These are phyloP conservation scores for Termitomyces sp. DNA, from an alignment of 768 basidiomycete genomes.

Conservation along the genomic window DNA sequence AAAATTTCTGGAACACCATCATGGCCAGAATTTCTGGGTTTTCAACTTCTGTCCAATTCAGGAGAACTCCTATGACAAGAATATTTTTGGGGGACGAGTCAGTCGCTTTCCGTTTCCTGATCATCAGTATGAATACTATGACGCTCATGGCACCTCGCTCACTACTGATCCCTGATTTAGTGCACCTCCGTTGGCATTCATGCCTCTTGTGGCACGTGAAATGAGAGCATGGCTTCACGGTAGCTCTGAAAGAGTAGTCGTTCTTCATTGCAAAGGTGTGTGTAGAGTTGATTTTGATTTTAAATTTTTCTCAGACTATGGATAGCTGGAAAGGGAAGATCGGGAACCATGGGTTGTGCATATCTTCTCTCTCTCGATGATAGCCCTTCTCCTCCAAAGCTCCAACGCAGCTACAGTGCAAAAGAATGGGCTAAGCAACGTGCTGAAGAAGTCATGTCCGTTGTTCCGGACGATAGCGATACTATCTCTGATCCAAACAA, in stretches of 20 bases:
- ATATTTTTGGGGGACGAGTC: slow-evolving; percentile 68
- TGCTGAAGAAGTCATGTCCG: slow-evolving; percentile 46
- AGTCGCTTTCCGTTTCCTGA: slow-evolving; percentile 89
- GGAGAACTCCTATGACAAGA: slow-evolving; percentile 77
- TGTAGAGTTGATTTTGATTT: not conserved
- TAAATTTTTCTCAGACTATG: not conserved
- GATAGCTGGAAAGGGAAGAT: slow-evolving; percentile 77
- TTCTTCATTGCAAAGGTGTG: slow-evolving; percentile 84
- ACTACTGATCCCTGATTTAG: not conserved
- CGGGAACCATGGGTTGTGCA: slow-evolving; percentile 82
- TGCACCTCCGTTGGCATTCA: slow-evolving; percentile 64
- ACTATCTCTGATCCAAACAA: slow-evolving; percentile 1
- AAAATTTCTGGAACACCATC: slow-evolving; percentile 68
- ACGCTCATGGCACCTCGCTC: not conserved
- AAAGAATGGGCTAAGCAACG: slow-evolving; percentile 46
- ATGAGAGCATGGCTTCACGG: slow-evolving; percentile 70
- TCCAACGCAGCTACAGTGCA: slow-evolving; percentile 41
- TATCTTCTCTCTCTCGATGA: slow-evolving; percentile 66
- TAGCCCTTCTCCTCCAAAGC: slow-evolving; percentile 41
- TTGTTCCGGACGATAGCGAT: slow-evolving; percentile 41
- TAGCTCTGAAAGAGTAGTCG: slow-evolving; percentile 64
- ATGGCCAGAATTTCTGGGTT: slow-evolving; percentile 78
- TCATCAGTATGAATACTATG: slow-evolving; percentile 61
- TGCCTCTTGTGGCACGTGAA: slow-evolving; percentile 71
- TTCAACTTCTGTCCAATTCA: slow-evolving; percentile 84